Evolutionary conservation across 2,329 filamentous ascomycete species (phyloP), one percentile per base, ranked within the genome.

Genomic region (Diaporthe ilicicola): DNA sequence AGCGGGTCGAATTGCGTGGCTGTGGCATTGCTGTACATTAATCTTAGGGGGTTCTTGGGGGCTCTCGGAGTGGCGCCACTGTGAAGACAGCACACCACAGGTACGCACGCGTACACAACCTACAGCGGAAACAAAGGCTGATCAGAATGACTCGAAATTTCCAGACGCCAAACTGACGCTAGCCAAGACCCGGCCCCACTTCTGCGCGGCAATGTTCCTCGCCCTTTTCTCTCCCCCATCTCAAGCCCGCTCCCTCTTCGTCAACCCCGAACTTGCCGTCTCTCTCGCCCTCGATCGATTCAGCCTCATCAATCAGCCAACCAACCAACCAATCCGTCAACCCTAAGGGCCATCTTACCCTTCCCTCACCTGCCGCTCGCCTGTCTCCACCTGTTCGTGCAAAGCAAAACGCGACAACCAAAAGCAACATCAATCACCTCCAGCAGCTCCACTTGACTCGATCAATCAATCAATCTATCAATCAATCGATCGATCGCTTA

Each of bases 101-200:
- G 37, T 10, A 39, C 37, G 34, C 17, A 17, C 27, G 37, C 24
- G 17, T 29, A 61, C 56, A 27, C 24, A n/a, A n/a, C n/a, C n/a
- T 50, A 44, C 59, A 37, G 42, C n/a, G 17, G 42, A 24, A 17
- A 50, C 42, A 62, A 62, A 62, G 19, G 13, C 22, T 50, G 29
- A 50, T 62, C 56, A 62, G 56, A 62, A 62, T 66, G 62, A 44
- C 62, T 66, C 62, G 62, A 66, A 66, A 66, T 66, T 66, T 66
- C 62, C 50, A 66, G 48, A 54, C 48, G 62, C 46, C 19, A 44
- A 48, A 22, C 48, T 66, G 62, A 66, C 48, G 62, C 62, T 66
- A 66, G 62, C 50, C 48, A 66, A 66, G 37, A 67, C 51, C 51
- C 51, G 19, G 32, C 51, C 15, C 50, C 51, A 32, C 46, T 48